phyloP scores from a whole-genome alignment of 495 filamentous ascomycete genomes.

The Neurospora sp. region DNA sequence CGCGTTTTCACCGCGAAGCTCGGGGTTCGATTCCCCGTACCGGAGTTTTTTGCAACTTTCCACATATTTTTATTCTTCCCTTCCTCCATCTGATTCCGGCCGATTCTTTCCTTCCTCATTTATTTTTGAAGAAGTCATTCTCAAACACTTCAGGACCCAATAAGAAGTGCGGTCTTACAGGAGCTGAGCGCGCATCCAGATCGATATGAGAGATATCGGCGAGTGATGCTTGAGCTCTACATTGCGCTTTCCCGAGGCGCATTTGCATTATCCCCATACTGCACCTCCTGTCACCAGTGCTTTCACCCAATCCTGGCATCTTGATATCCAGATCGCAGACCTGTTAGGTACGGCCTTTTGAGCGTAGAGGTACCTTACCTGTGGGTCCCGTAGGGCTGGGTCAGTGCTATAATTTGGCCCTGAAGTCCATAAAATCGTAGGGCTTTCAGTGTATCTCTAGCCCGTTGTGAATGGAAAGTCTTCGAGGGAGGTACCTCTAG shows the following conservation, averaged over 20 bases:
- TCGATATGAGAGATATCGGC: not conserved
- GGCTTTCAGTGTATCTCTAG: too few relatives aligned
- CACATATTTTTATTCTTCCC: not conserved
- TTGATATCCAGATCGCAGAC: too few relatives aligned
- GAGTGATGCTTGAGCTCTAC: not conserved
- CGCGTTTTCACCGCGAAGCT: slow-evolving; percentile 42
- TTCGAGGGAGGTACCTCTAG: too few relatives aligned
- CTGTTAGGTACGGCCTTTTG: too few relatives aligned
- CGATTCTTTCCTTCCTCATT: not conserved
- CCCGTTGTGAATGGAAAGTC: too few relatives aligned
- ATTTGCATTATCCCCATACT: not conserved
- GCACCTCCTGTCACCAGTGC: too few relatives aligned
- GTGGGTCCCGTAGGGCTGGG: too few relatives aligned
- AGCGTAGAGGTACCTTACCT: too few relatives aligned
- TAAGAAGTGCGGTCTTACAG: not conserved
- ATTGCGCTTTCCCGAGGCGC: not conserved
- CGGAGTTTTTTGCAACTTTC: slow-evolving; percentile 18
- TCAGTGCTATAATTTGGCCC: too few relatives aligned
- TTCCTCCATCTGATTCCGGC: not conserved
- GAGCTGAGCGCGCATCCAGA: not conserved
- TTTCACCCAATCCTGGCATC: too few relatives aligned
- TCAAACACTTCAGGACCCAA: not conserved
- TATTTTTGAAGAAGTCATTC: not conserved
- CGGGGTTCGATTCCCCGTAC: slow-evolving; percentile 43
- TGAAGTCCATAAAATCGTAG: too few relatives aligned